Evolutionary conservation across 2,329 filamentous ascomycete genomes (phyloP), one percentile per base, ranked within the genome.

Genomic region (Hymenoscyphus fraxineus): DNA sequence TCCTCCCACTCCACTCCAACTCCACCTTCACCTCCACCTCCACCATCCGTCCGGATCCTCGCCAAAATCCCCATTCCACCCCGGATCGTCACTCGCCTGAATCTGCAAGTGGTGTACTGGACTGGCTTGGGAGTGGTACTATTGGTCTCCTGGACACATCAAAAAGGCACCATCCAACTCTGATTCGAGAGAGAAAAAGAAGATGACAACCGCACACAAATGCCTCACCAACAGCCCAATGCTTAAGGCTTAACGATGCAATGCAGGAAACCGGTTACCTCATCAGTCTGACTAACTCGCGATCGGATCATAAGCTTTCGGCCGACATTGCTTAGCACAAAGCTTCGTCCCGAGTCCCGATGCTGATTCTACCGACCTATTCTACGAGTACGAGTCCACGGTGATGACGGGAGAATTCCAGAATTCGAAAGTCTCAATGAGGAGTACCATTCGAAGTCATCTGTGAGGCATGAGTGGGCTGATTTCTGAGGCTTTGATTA

Each of bases 81-180:
- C 47, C 47, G 35, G 35, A 54, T 54, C 47, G n/a, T 54, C 47
- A 54, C 47, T 54, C 22, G 22, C 47, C 47, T 54, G 47, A 19
- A 54, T 15, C 22, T 19, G 13, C n/a, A 27, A 35, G 35, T 35
- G 35, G 35, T 22, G 12, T 22, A 51, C 3, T 19, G 15, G 19
- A 7, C n/a, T 22, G 19, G 27, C 27, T 19, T 9, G n/a, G 9
- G 27, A 27, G 2, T 27, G 27, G 27, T 27, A 27, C 27, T 27
- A 27, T 6, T 19, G 22, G n/a, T n/a, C n/a, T n/a, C n/a, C n/a
- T n/a, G n/a, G 9, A 51, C 12, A 22, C 44, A 51, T 22, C 22
- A 51, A 54, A 54, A 54, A 54, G 47, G 47, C 47, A 54, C 47
- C 47, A 27, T 54, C 47, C n/a, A 22, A 12, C 19, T 27, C 19